A percentile compares a stretch with the other conserved stretches of the same genome.
Conservation (phyloP, 495 filamentous ascomycete genomes). For the Astrothelium subdiscretum region DNA sequence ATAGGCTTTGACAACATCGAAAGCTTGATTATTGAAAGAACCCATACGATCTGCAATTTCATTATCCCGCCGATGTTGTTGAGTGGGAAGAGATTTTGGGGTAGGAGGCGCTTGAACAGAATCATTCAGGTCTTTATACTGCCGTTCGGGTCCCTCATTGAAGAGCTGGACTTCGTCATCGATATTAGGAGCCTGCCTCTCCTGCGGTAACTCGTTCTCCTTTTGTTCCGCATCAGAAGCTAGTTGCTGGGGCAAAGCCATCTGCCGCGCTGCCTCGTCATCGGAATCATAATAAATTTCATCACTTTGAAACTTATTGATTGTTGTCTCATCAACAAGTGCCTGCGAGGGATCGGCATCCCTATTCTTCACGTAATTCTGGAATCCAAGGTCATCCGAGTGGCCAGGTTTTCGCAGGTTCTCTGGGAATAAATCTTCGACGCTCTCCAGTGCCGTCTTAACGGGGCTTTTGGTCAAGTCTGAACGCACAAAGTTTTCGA, state of each 20-base stretch:
- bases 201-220: neutral
- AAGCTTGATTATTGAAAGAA: neutral
- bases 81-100: neutral
- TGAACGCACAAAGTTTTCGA: conserved; percentile 51
- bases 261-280: conserved; percentile 29
- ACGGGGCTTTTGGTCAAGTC: conserved; percentile 43
- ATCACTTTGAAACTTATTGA: conserved; percentile 34
- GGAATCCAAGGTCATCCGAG: neutral
- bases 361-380: neutral
- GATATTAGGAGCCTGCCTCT: neutral
- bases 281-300: conserved; percentile 42
- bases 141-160: neutral
- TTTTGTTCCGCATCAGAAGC: neutral
- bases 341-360: conserved; percentile 9
- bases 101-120: neutral
- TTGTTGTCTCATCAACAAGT: conserved; percentile 38
- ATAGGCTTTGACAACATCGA: neutral
- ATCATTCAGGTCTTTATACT: neutral
- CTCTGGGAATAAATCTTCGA: conserved; percentile 73
- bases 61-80: neutral
- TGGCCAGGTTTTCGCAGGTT: conserved; percentile 31
- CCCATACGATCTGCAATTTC: neutral
- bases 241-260: conserved; percentile 12
- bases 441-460: conserved; percentile 68
- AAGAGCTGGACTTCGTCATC: neutral